These are phyloP conservation scores for Petunia hybrid DNA, from an alignment of 305 asterid species.

Conservation along the genomic window DNA sequence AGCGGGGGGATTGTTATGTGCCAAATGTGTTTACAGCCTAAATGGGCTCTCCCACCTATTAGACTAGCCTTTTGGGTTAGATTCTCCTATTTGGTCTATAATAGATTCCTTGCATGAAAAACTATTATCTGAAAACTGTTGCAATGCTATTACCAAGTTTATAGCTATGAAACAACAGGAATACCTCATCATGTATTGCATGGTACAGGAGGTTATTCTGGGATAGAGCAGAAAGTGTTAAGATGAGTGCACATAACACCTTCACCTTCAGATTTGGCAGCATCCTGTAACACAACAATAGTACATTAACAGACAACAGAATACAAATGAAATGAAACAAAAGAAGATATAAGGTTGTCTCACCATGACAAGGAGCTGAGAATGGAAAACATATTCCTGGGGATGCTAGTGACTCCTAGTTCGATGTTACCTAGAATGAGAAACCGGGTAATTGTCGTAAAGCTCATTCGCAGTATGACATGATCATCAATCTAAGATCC, in stretches of 20 bases:
- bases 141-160: constrained; percentile 1
- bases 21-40: no score
- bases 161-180: constrained; percentile 22
- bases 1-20: no score
- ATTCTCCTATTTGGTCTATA: no score
- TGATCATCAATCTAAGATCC: not conserved
- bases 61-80: no score
- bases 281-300: constrained; percentile 59
- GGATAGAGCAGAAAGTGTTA: constrained; percentile 60
- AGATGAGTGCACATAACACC: constrained; percentile 62
- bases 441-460: constrained; percentile 37
- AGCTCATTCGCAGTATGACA: constrained; percentile 5
- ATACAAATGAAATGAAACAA: constrained; percentile 26
- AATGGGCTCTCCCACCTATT: no score
- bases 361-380: constrained; percentile 75
- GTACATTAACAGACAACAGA: constrained; percentile 35
- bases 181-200: constrained; percentile 59
- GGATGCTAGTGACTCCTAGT: constrained; percentile 59
- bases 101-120: not conserved
- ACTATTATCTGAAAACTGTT: constrained; percentile 15
- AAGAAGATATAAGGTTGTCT: constrained; percentile 41
- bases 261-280: constrained; percentile 58
- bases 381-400: constrained; percentile 56
- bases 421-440: constrained; percentile 61
- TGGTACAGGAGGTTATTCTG: constrained; percentile 58